A percentile compares a stretch with the other conserved stretches of the same genome.
Evolutionary conservation across 805 yeast species (phyloP).

Genomic region (Wickerhamomyces bovis): DNA sequence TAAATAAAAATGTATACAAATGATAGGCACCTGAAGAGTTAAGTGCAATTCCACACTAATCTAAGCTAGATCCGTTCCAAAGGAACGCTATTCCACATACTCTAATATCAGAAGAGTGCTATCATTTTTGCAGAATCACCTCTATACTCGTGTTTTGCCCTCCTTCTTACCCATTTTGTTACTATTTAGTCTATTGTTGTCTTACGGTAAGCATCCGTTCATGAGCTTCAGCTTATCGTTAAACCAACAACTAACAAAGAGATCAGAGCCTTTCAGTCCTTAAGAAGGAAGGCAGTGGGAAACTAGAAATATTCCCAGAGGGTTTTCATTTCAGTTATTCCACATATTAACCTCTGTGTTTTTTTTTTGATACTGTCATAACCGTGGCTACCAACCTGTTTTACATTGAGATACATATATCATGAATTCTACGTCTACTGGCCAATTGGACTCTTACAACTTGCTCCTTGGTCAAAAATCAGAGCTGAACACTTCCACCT

Average conservation of each 20-base stretch:
- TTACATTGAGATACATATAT: background rate
- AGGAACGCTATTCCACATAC: background rate
- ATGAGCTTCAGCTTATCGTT: background rate
- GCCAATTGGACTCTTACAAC: slow-evolving; percentile 13
- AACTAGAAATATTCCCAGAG: background rate
- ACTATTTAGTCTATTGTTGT: background rate
- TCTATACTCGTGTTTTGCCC: background rate
- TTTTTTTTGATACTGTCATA: background rate
- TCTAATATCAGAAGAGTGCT: background rate
- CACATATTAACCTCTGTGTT: background rate
- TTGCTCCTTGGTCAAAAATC: slow-evolving; percentile 10
- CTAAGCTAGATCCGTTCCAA: background rate
- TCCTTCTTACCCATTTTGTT: background rate
- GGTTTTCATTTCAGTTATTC: background rate
- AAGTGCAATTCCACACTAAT: background rate
- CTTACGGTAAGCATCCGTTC: background rate
- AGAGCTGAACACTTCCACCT: background rate
- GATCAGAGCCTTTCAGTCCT: background rate
- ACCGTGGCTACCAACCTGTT: background rate
- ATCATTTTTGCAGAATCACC: background rate
- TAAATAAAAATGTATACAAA: background rate
- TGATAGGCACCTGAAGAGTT: background rate
- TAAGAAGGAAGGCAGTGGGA: background rate
- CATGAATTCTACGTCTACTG: slow-evolving; percentile 15
- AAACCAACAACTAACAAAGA: background rate